Percentiles rank a stretch among this genome's conserved stretches.
These are phyloP conservation scores for Rhizodiscina lignyota DNA, from an alignment of 495 filamentous ascomycete genomes.

Conservation along the genomic window DNA sequence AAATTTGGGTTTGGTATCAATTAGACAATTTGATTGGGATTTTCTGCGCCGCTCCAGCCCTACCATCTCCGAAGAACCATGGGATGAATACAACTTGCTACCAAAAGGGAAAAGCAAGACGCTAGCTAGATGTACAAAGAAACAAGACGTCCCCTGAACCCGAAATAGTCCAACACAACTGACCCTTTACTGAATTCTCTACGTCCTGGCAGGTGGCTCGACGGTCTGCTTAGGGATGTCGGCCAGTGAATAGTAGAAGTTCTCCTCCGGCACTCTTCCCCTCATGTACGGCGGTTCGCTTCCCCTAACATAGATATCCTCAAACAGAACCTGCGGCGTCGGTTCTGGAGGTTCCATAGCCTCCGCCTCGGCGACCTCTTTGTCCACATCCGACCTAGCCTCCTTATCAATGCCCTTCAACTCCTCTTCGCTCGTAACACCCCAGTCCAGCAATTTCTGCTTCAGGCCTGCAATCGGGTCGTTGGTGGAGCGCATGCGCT, in stretches of 20 bases:
- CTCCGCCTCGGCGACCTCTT: slow-evolving; percentile 83
- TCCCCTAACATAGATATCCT: slow-evolving; percentile 93
- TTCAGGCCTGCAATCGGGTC: slow-evolving; percentile 97
- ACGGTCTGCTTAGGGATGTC: slow-evolving; percentile 8
- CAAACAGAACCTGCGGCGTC: slow-evolving; percentile 64
- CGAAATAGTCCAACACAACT: no score
- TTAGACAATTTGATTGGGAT: no score
- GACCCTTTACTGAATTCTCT: no score
- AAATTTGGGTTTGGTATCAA: no score
- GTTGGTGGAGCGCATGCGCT: slow-evolving; percentile 96
- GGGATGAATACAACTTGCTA: no score
- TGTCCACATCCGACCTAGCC: slow-evolving; percentile 66
- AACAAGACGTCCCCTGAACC: no score
- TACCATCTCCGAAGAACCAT: no score
- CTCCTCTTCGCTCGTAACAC: slow-evolving; percentile 82
- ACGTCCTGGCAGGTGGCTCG: no score
- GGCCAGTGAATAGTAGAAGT: slow-evolving; percentile 57
- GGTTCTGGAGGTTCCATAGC: slow-evolving; percentile 63
- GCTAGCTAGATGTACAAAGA: no score
- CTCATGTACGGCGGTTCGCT: slow-evolving; percentile 82
- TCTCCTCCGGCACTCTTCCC: slow-evolving; percentile 82
- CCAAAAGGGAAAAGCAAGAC: no score
- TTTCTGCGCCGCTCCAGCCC: no score
- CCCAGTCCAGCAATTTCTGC: slow-evolving; percentile 95
- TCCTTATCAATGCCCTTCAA: slow-evolving; percentile 91